Percentiles rank a stretch among this genome's conserved stretches.
phyloP scores from a whole-genome alignment of 2,329 filamentous ascomycete genomes.

The Stylonectria norvegica region DNA sequence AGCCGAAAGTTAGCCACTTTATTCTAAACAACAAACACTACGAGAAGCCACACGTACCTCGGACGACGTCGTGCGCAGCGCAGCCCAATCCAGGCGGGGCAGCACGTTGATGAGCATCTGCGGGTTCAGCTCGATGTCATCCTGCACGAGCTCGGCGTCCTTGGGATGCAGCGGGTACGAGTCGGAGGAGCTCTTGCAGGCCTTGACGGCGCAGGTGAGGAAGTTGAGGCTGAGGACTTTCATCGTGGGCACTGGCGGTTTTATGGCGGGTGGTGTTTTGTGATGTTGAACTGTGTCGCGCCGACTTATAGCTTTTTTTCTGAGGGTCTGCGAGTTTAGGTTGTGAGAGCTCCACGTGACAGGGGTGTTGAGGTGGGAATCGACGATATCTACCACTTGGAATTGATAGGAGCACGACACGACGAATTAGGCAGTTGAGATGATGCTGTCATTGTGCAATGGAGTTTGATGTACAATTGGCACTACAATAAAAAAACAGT shows the following conservation, averaged over 20 bases:
- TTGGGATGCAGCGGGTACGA: constrained; percentile 91
- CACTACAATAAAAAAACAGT: too few relatives aligned
- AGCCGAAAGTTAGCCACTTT: not conserved
- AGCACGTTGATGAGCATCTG: constrained; percentile 81
- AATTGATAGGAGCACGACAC: too few relatives aligned
- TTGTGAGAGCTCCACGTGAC: constrained; percentile 31
- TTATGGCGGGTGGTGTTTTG: not conserved
- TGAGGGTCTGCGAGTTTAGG: constrained; percentile 9
- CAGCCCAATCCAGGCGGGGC: constrained; percentile 84
- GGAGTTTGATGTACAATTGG: too few relatives aligned
- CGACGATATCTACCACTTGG: too few relatives aligned
- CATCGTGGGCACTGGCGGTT: constrained; percentile 53
- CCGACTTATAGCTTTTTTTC: constrained; percentile 33
- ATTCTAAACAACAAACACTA: not conserved
- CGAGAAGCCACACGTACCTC: constrained; percentile 57
- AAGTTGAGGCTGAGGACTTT: constrained; percentile 97
- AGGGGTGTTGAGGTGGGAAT: constrained; percentile 14
- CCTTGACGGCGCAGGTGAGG: constrained; percentile 90
- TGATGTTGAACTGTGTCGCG: not conserved
- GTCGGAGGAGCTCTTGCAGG: constrained; percentile 76
- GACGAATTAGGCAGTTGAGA: too few relatives aligned
- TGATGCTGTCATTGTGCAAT: too few relatives aligned
- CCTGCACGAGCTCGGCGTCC: constrained; percentile 85
- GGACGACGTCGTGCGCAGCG: constrained; percentile 67
- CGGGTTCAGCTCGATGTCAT: constrained; percentile 78